phyloP scores from a whole-genome alignment of 192 early-diverging fungal genomes.

The Linnemannia elongata region DNA sequence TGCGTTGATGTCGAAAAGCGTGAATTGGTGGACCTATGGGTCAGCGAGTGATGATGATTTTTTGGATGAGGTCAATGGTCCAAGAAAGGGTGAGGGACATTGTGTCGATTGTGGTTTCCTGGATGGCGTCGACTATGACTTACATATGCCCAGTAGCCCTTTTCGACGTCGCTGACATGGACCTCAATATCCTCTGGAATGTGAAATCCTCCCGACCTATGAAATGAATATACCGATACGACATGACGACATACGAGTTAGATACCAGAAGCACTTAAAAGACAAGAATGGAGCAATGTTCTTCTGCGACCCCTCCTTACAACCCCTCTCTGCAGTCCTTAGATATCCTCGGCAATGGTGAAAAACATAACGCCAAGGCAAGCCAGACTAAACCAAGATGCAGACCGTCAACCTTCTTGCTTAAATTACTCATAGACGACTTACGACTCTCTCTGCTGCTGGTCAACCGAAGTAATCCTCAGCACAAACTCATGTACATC shows the following conservation, averaged over 20 bases:
- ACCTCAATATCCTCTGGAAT: constrained; percentile 70
- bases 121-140: constrained; percentile 11
- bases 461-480: constrained; percentile 62
- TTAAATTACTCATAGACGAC: not conserved
- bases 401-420: not conserved
- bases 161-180: constrained; percentile 61
- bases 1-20: constrained; percentile 67
- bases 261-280: not conserved
- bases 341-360: not conserved
- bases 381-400: not conserved
- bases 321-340: not conserved
- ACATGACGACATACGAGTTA: not conserved
- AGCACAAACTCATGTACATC: constrained; percentile 67
- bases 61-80: not conserved
- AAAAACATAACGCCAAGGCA: not conserved
- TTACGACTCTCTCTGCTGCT: constrained; percentile 50
- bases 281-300: not conserved
- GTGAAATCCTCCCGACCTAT: constrained; percentile 51
- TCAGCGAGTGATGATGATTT: not conserved
- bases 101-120: not conserved
- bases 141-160: constrained; percentile 67
- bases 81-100: not conserved
- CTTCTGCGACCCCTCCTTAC: not conserved
- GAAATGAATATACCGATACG: not conserved
- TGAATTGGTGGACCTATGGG: constrained; percentile 64